Base-by-base conservation (phyloP, 1,284 basidiomycete genomes). In the Pseudozyma tsukubaensis region DNA sequence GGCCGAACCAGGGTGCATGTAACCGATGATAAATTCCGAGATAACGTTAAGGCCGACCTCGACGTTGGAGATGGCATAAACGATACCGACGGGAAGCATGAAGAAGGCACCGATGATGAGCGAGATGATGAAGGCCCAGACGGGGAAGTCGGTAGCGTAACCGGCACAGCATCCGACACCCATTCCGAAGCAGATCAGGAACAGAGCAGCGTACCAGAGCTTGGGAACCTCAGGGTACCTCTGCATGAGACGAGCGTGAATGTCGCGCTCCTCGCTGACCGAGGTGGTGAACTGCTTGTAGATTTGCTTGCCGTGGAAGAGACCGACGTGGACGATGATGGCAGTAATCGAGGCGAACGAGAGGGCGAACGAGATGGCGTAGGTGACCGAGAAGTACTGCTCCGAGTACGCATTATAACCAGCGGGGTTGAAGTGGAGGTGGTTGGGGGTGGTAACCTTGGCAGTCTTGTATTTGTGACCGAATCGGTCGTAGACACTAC, bases 61-160 rank as follows among this genome's bases (percentile, higher is more conserved):
- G 82, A 93, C 91, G 84, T 94, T 94, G 59, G 93, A 92, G 80
- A 94, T 91, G 24, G 93, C 93, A 78, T 90, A 89, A 50, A 94
- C 87, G 87, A 94, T 91, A 73, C 91, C 90, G 55, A 90, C 85
- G 9, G 93, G 93, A 51, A 94, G 79, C 21, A 90, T 82, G 76
- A 92, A 87, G 64, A 90, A 56, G 29, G 87, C 80, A 14, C 89
- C 86, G 40, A 93, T 72, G 68, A 88, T 29, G 68, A 93, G 78
- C 1, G 88, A 87, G 43, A 89, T 84, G 64, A 92, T 81, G 37
- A 89, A 89, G 0, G 87, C 91, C 92, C 92, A 94, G 36, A 92
- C 88, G 12, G 92, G 92, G 50, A 94, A 87, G 58, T 89, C 87
- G 2, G 92, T 90, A 14, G 88, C 85, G 89, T 89, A 92, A 14